These are phyloP conservation scores for Dunaliella primolecta DNA, from an alignment of 139 green algal genomes.

Conservation along the genomic window DNA sequence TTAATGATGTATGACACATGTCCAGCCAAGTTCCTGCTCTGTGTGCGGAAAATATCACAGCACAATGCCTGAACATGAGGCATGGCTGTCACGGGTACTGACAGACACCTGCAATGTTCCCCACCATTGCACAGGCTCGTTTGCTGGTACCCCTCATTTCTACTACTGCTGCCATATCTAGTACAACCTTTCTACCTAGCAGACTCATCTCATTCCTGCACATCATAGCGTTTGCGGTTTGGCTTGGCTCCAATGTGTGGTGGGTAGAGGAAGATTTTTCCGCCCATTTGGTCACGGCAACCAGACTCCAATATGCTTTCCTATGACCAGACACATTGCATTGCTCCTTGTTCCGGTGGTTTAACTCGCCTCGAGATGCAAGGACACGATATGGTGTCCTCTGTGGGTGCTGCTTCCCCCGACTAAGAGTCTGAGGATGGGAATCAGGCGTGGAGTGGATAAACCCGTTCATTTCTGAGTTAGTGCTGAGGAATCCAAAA, in stretches of 20 bases:
- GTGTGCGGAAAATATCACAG: too few species aligned
- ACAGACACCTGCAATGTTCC: not conserved
- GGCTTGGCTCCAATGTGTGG: not conserved
- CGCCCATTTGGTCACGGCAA: too few species aligned
- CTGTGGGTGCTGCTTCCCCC: too few species aligned
- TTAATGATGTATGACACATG: too few species aligned
- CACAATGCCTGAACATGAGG: too few species aligned
- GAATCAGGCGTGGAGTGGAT: too few species aligned
- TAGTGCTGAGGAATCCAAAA: too few species aligned
- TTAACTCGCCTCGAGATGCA: not conserved
- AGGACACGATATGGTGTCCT: too few species aligned
- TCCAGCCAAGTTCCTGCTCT: too few species aligned
- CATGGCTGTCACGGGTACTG: not conserved
- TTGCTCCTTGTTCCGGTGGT: not conserved
- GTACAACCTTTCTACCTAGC: not conserved
- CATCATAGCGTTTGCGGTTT: not conserved
- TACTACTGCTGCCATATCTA: not conserved
- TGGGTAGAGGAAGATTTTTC: too few species aligned
- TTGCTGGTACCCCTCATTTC: not conserved
- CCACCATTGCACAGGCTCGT: not conserved
- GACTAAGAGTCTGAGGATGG: too few species aligned
- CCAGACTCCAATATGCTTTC: not conserved
- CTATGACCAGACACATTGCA: not conserved
- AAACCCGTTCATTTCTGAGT: too few species aligned
- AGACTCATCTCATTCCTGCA: not conserved